These are phyloP conservation scores for Hyphopichia wangnamkhiaoensis DNA, from an alignment of 1,139 yeast genomes.

Conservation along the genomic window DNA sequence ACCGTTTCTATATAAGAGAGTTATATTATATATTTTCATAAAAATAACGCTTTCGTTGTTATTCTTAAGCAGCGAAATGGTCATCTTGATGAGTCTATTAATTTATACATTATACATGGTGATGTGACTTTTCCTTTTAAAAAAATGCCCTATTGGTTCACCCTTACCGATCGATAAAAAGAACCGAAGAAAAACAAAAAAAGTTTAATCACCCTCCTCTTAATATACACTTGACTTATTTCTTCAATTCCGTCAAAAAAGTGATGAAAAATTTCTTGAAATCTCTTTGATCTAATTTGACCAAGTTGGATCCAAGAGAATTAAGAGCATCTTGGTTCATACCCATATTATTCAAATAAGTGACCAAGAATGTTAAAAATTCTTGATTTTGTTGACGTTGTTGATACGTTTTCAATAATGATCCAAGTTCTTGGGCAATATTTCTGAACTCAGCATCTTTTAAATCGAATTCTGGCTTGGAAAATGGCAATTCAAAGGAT, in stretches of 20 bases:
- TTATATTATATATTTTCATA: no score
- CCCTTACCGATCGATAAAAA: no score
- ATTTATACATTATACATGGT: neutral
- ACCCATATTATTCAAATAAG: slow-evolving; percentile 61
- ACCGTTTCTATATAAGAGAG: no score
- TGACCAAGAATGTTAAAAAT: slow-evolving; percentile 51
- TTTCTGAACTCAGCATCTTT: slow-evolving; percentile 79
- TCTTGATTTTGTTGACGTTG: slow-evolving; percentile 32
- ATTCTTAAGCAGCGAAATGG: no score
- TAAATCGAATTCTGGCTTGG: slow-evolving; percentile 61
- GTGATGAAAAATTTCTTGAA: slow-evolving; percentile 66
- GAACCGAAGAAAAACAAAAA: no score
- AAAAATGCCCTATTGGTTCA: no score
- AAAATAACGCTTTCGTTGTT: no score
- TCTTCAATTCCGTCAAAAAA: slow-evolving; percentile 52
- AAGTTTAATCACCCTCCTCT: no score
- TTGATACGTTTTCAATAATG: slow-evolving; percentile 66
- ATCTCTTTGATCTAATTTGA: slow-evolving; percentile 53
- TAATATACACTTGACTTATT: no score
- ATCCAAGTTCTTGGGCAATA: slow-evolving; percentile 73
- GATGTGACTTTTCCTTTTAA: neutral
- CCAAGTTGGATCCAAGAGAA: slow-evolving; percentile 59
- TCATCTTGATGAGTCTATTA: neutral
- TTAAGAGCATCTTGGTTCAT: slow-evolving; percentile 55
- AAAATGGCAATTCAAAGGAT: slow-evolving; percentile 78